These are phyloP conservation scores for Effrenium voratum DNA, from an alignment of 73 alveolate genomes.

Conservation along the genomic window DNA sequence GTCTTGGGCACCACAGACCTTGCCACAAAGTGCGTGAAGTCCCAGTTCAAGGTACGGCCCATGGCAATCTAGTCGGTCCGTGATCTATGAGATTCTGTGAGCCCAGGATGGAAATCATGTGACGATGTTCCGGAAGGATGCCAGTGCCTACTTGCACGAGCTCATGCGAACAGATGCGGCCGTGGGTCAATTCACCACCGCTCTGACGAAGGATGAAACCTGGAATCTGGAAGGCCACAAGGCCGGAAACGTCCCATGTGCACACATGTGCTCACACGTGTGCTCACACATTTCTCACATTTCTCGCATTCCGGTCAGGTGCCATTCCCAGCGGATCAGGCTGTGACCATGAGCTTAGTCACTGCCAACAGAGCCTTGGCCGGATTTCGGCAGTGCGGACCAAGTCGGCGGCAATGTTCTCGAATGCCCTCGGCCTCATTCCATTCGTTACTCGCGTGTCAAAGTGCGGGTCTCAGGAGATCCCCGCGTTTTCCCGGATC, in stretches of 20 bases:
- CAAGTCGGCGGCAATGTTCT: background rate
- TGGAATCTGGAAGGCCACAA: conserved; percentile 56
- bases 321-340: conserved; percentile 29
- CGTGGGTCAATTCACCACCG: conserved; percentile 75
- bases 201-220: conserved; percentile 31
- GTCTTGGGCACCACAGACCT: conserved; percentile 82
- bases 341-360: conserved; percentile 48
- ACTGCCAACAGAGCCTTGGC: conserved; percentile 48
- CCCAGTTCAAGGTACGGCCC: conserved; percentile 58
- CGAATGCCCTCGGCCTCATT: background rate
- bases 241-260: background rate
- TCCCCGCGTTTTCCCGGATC: conserved; percentile 64
- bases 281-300: background rate
- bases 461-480: conserved; percentile 30
- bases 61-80: background rate
- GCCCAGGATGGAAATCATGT: conserved; percentile 68
- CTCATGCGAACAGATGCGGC: conserved; percentile 80
- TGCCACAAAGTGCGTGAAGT: conserved; percentile 83
- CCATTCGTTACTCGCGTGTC: background rate
- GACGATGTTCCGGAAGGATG: conserved; percentile 73
- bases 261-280: background rate
- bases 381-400: background rate
- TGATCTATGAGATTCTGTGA: background rate
- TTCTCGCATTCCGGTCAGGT: conserved; percentile 30
- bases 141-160: conserved; percentile 60